A percentile compares a stretch with the other conserved stretches of the same genome.
These are phyloP conservation scores for Zoysia japonica DNA, from an alignment of 176 grass and related monocot species.

Conservation along the genomic window DNA sequence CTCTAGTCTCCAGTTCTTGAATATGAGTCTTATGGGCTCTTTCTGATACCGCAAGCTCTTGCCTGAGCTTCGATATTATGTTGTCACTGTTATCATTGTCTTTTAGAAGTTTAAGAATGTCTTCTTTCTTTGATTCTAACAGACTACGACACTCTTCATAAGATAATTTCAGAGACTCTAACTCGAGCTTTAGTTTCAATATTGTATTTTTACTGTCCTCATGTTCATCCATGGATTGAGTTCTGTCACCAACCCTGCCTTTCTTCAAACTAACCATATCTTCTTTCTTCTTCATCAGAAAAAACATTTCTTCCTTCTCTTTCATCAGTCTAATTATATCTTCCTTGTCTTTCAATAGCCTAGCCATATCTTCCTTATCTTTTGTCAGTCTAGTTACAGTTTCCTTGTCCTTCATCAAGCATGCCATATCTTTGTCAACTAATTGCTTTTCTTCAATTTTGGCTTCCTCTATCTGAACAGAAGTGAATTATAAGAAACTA, in stretches of 20 bases:
- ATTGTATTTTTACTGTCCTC: slow-evolving; percentile 38
- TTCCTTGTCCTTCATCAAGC: slow-evolving; percentile 47
- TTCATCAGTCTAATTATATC: slow-evolving; percentile 78
- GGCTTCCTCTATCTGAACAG: slow-evolving; percentile 43
- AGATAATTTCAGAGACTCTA: slow-evolving; percentile 50
- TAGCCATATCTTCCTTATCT: slow-evolving; percentile 63
- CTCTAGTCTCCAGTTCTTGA: slow-evolving; percentile 46
- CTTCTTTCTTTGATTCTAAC: slow-evolving; percentile 49
- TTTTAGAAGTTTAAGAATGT: slow-evolving; percentile 32
- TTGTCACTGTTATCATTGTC: slow-evolving; percentile 42
- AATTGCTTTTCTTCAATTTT: slow-evolving; percentile 36
- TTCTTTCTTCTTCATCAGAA: slow-evolving; percentile 67
- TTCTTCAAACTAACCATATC: slow-evolving; percentile 38
- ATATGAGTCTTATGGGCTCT: slow-evolving; percentile 34
- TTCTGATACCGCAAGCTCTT: slow-evolving; percentile 46
- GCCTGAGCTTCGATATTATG: slow-evolving; percentile 45
- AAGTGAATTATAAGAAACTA: slow-evolving; percentile 8
- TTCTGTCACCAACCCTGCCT: slow-evolving; percentile 36
- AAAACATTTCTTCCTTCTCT: slow-evolving; percentile 75
- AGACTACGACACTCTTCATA: slow-evolving; percentile 38
- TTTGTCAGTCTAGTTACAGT: slow-evolving; percentile 45
- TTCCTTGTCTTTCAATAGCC: slow-evolving; percentile 61
- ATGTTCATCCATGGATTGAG: slow-evolving; percentile 20
- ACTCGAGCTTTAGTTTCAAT: slow-evolving; percentile 39
- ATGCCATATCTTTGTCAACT: slow-evolving; percentile 33